phyloP scores from a whole-genome alignment of 495 filamentous ascomycete genomes.

The Daldinia vernicosa region DNA sequence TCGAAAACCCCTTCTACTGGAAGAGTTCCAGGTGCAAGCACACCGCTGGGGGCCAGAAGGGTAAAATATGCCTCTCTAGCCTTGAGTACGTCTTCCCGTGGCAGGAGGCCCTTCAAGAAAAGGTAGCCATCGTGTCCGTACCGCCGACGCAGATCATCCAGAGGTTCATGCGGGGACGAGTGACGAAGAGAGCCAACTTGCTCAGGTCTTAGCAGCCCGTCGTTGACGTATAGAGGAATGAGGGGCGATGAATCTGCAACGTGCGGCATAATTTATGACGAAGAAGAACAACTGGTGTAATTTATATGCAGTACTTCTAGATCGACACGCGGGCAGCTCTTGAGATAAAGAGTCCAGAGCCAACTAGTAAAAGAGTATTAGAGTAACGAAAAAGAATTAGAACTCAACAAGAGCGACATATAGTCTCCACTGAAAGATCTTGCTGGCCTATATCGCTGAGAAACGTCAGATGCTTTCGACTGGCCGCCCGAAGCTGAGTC shows the following conservation, averaged over 20 bases:
- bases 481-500: no score
- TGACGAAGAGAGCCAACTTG: background rate
- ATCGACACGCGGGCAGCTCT: background rate
- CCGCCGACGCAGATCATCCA: constrained; percentile 59
- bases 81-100: constrained; percentile 64
- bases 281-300: background rate
- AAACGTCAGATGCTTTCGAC: no score
- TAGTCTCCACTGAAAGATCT: no score
- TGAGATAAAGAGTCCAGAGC: no score
- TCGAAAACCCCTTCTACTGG: constrained; percentile 62
- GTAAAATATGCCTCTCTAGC: constrained; percentile 66
- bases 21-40: constrained; percentile 58
- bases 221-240: background rate
- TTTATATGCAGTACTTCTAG: background rate
- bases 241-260: background rate
- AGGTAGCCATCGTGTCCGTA: constrained; percentile 68
- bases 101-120: constrained; percentile 67
- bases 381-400: no score
- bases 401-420: no score
- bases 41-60: constrained; percentile 61
- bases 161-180: constrained; percentile 30
- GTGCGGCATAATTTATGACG: background rate
- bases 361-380: no score
- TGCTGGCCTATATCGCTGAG: no score
- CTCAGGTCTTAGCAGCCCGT: background rate